phyloP scores from a whole-genome alignment of 2,329 filamentous ascomycete genomes.

The Apiospora saccharicola region DNA sequence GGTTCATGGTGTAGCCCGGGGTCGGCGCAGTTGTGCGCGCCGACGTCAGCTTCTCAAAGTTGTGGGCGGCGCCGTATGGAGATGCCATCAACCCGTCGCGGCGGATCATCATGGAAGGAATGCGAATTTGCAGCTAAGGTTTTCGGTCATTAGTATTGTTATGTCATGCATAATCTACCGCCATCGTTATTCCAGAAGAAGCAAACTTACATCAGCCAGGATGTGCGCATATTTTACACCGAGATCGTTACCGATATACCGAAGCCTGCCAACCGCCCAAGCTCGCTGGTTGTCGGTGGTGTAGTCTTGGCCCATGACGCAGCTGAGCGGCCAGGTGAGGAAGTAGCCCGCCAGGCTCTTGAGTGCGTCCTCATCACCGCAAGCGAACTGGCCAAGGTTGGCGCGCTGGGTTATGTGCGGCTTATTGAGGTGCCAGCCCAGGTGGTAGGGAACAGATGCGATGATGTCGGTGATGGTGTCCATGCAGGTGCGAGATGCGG shows the following conservation, averaged over 20 bases:
- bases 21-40: slow-evolving; percentile 45
- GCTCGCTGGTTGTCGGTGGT: slow-evolving; percentile 64
- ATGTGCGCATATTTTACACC: slow-evolving; percentile 66
- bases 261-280: slow-evolving; percentile 62
- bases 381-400: slow-evolving; percentile 55
- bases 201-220: slow-evolving; percentile 56
- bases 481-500: slow-evolving; percentile 57
- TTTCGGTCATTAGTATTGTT: not conserved
- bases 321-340: slow-evolving; percentile 65
- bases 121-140: slow-evolving; percentile 60
- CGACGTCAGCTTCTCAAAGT: slow-evolving; percentile 56
- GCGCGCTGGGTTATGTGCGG: slow-evolving; percentile 49
- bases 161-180: not conserved
- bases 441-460: slow-evolving; percentile 66
- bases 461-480: slow-evolving; percentile 66
- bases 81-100: slow-evolving; percentile 58
- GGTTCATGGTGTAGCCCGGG: slow-evolving; percentile 48
- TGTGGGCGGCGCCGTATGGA: slow-evolving; percentile 50
- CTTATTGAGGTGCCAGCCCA: slow-evolving; percentile 63
- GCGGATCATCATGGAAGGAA: slow-evolving; percentile 69
- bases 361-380: slow-evolving; percentile 55
- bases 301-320: slow-evolving; percentile 63
- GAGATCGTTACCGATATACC: slow-evolving; percentile 61
- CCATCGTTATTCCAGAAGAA: slow-evolving; percentile 23
- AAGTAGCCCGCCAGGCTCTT: slow-evolving; percentile 67